Conservation (phyloP, 495 filamentous ascomycete genomes). For the Penicillium riverlandense region DNA sequence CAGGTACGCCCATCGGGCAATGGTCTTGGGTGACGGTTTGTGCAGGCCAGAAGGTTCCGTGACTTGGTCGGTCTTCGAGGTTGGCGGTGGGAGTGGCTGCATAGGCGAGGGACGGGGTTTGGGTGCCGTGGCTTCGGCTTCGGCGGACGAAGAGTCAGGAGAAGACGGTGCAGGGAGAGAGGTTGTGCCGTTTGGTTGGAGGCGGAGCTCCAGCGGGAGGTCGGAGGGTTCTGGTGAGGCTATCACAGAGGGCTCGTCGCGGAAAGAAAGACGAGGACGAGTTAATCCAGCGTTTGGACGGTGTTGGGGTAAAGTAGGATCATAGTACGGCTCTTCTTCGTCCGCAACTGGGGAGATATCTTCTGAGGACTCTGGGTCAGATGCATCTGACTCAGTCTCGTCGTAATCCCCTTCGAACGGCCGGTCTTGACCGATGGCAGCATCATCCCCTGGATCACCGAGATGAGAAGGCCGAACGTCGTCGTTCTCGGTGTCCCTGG, state of each 20-base stretch:
- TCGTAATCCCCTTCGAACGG: constrained; percentile 7
- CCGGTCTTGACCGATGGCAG: constrained; percentile 5
- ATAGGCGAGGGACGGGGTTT: constrained; percentile 31
- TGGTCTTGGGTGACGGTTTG: constrained; percentile 31
- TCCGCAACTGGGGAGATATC: constrained; percentile 9
- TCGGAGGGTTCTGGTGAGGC: constrained; percentile 2
- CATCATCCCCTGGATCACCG: constrained; percentile 12
- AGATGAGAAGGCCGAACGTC: constrained; percentile 21
- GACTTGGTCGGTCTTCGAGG: constrained; percentile 9
- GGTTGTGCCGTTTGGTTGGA: constrained; percentile 26
- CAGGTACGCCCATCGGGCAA: constrained; percentile 46
- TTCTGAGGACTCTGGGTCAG: constrained; percentile 7
- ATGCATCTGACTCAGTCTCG: constrained; percentile 8
- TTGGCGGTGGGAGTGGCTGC: constrained; percentile 26
- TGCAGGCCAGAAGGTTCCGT: constrained; percentile 7
- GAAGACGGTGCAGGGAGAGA: constrained; percentile 31
- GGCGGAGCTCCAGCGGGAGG: constrained; percentile 21
- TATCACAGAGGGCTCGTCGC: constrained; percentile 3
- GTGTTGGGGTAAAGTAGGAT: constrained; percentile 68
- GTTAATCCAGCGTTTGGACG: constrained; percentile 41
- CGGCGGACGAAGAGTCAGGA: constrained; percentile 23
- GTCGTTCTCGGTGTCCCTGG: not conserved
- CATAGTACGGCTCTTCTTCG: constrained; percentile 24
- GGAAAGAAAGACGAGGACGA: constrained; percentile 10
- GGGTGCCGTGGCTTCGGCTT: constrained; percentile 32